Percentiles rank a stretch among this genome's conserved stretches.
Conservation (phyloP, 192 early-diverging fungal species). For the Coemansia sp. region DNA sequence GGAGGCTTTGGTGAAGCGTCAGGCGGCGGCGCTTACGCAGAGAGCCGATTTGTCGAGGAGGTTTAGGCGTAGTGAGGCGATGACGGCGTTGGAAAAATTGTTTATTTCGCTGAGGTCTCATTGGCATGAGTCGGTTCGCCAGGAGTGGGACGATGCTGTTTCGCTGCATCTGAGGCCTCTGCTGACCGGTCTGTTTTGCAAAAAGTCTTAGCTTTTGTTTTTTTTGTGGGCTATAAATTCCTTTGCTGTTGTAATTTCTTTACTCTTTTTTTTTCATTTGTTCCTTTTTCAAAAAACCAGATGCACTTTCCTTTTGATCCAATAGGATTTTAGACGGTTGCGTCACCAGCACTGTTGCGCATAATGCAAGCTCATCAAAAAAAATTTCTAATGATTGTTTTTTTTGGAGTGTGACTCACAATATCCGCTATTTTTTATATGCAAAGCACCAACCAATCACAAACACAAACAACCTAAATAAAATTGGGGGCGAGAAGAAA, state of each 20-base stretch:
- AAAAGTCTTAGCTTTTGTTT: background rate
- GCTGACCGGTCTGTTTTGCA: slow-evolving; percentile 32
- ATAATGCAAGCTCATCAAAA: too few species aligned
- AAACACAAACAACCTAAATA: background rate
- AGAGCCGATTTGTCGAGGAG: slow-evolving; percentile 62
- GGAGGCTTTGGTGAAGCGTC: slow-evolving; percentile 61
- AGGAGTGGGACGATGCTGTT: slow-evolving; percentile 43
- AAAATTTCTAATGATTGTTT: background rate
- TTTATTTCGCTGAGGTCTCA: slow-evolving; percentile 60
- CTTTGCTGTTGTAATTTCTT: background rate
- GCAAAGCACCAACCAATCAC: background rate
- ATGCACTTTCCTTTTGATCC: background rate
- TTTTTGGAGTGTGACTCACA: background rate
- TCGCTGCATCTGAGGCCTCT: slow-evolving; percentile 33
- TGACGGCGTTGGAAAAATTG: slow-evolving; percentile 67
- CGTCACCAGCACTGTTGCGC: background rate
- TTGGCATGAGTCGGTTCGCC: slow-evolving; percentile 29
- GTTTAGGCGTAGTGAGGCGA: slow-evolving; percentile 54
- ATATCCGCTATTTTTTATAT: background rate
- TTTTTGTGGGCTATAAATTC: background rate
- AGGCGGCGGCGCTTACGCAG: slow-evolving; percentile 53
- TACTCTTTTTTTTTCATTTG: background rate
- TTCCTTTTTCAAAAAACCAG: too few species aligned
- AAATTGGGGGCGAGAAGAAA: background rate
- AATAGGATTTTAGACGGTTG: background rate